Conservation (phyloP, 257 asterid genomes). For the Solanum lycopersicoides region DNA sequence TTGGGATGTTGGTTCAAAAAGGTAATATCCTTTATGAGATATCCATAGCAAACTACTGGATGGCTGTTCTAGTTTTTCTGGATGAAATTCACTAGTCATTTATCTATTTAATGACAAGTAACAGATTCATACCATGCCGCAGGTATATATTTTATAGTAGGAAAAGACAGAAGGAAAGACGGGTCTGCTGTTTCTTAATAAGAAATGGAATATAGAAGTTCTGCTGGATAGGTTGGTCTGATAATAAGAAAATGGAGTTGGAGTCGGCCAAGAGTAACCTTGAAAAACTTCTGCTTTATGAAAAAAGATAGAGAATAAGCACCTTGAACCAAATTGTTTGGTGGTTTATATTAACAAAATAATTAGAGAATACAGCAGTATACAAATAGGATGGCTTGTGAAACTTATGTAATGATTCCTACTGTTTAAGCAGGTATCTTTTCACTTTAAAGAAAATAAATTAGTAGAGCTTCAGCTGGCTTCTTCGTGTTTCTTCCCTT, state of each 20-base stretch:
- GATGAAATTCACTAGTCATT: background rate
- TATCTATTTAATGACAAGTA: background rate
- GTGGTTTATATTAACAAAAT: background rate
- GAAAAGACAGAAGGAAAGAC: background rate
- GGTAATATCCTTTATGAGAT: constrained; percentile 21
- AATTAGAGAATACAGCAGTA: background rate
- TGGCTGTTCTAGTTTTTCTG: background rate
- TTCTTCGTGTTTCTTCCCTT: background rate
- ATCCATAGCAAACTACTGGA: background rate
- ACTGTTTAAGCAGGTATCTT: background rate
- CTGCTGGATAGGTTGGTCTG: background rate
- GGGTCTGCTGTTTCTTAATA: background rate
- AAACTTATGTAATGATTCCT: background rate
- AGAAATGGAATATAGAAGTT: background rate
- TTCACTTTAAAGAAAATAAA: background rate
- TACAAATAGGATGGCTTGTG: background rate
- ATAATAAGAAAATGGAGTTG: background rate
- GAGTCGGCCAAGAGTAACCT: background rate
- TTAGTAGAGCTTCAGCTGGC: background rate
- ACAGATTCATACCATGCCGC: background rate
- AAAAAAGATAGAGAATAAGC: background rate
- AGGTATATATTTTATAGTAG: background rate
- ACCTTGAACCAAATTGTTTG: background rate
- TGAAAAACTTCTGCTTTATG: background rate
- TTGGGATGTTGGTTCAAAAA: constrained; percentile 79